Base-by-base conservation (phyloP, 1,284 basidiomycete species). In the Sporisorium iseilematis-ciliati region DNA sequence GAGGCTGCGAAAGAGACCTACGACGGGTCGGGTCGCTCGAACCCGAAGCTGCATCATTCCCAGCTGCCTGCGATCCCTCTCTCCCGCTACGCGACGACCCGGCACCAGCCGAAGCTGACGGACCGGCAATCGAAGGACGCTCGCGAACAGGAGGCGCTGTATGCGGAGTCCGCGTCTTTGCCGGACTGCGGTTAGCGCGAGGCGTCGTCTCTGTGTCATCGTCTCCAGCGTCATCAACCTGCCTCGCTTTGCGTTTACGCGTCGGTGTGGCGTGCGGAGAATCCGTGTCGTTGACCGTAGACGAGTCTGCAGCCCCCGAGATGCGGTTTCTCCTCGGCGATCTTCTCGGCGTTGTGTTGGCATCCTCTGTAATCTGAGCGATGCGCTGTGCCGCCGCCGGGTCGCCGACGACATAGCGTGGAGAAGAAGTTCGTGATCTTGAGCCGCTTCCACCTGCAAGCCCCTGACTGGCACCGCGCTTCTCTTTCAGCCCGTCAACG, bases 401-500 rank as follows among this genome's bases (percentile, higher is more conserved):
- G 41, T 71, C 64, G 57, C 40, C 51, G 21, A 71, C 61, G 8
- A 71, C 51, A 45, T 61, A 75, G 4, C 64, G 49, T 11, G 67
- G 67, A 5, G 71, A 57, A 14, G 55, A 46, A 7, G 55, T 64
- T 8, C 55, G 43, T 3, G 42, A 56, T n/a, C 48, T 40, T 35
- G 51, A 33, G 42, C 40, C 45, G 51, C 68, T 76, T 3, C 74
- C 74, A 16, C 74, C 74, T 7, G 74, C 74, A 1, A 76, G 52
- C 33, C 75, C 75, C 26, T 75, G 75, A 20, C 57, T 64, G 8
- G 76, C 70, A 25, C 73, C 77, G 10, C 66, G 61, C 46, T 71
- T 75, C 35, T 79, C 77, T 5, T 62, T 46, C 20, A 84, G 31
- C 1, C 75, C 75, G 48, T 80, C 77, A 3, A 84, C 77, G 7